These are phyloP conservation scores for Corynespora cassiicola DNA, from an alignment of 2,329 filamentous ascomycete species.

Conservation along the genomic window DNA sequence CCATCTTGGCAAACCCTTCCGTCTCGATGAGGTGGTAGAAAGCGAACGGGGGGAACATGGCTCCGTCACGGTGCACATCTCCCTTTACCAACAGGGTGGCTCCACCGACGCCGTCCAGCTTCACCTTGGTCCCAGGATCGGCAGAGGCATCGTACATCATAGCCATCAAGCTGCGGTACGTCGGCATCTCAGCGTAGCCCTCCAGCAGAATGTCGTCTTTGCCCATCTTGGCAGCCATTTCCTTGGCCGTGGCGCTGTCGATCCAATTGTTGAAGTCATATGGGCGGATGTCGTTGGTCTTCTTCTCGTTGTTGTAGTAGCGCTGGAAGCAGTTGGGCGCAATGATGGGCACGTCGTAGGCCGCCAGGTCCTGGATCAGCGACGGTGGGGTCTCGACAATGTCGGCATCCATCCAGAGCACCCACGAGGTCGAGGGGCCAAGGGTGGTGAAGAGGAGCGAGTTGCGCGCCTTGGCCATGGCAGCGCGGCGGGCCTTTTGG, in stretches of 20 bases:
- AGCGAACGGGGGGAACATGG: conserved; percentile 96
- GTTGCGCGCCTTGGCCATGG: conserved; percentile 94
- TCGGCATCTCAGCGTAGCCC: conserved; percentile 91
- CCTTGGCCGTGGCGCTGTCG: conserved; percentile 80
- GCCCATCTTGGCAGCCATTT: conserved; percentile 79
- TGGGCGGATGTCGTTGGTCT: conserved; percentile 75
- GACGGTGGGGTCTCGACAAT: conserved; percentile 85
- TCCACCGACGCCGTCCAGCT: conserved; percentile 91
- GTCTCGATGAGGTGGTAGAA: conserved; percentile 99
- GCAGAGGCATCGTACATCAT: conserved; percentile 67
- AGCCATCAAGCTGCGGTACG: conserved; percentile 90
- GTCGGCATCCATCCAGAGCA: conserved; percentile 93
- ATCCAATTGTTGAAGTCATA: conserved; percentile 99
- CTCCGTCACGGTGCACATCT: conserved; percentile 94
- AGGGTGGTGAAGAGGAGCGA: conserved; percentile 94
- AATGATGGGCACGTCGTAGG: conserved; percentile 87
- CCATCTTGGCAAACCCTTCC: conserved; percentile 98
- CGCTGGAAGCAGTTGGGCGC: conserved; percentile 96
- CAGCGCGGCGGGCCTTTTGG: conserved; percentile 83
- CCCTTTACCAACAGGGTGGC: conserved; percentile 93
- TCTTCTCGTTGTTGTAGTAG: conserved; percentile 72
- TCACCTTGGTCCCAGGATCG: conserved; percentile 68
- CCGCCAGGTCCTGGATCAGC: conserved; percentile 89
- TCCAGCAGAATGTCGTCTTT: conserved; percentile 92
- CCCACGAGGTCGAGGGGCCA: conserved; percentile 90